Percentiles rank a stretch among this genome's conserved stretches.
Evolutionary conservation across 352 stramenopile genomes (phyloP).

Genomic region (Phytophthora ramorum): DNA sequence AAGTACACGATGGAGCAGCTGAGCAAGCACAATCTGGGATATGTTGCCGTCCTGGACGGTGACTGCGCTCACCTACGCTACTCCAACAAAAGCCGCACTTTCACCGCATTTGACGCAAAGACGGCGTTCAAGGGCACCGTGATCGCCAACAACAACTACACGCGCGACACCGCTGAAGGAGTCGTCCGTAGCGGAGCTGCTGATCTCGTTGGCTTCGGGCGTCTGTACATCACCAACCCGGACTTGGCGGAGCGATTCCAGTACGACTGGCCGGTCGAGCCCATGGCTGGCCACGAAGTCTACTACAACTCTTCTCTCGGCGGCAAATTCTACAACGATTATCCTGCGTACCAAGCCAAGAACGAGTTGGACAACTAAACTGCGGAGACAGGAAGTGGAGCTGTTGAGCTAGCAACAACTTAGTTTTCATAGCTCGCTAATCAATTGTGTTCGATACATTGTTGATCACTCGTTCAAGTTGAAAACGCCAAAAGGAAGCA

Average conservation of each 20-base stretch:
- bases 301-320: slow-evolving; percentile 18
- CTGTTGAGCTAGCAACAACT: neutral
- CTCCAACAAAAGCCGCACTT: slow-evolving; percentile 28
- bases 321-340: slow-evolving; percentile 26
- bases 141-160: slow-evolving; percentile 48
- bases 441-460: no score
- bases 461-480: no score
- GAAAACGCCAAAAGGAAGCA: no score
- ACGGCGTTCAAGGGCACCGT: slow-evolving; percentile 41
- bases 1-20: slow-evolving; percentile 43
- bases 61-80: slow-evolving; percentile 12
- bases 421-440: neutral
- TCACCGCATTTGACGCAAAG: slow-evolving; percentile 41
- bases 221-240: slow-evolving; percentile 63
- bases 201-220: slow-evolving; percentile 55
- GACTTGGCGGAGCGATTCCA: slow-evolving; percentile 44
- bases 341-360: slow-evolving; percentile 11
- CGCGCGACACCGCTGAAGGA: slow-evolving; percentile 34
- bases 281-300: slow-evolving; percentile 11
- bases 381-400: no score
- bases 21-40: slow-evolving; percentile 38
- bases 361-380: slow-evolving; percentile 6
- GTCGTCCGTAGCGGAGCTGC: slow-evolving; percentile 38
- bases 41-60: slow-evolving; percentile 39
- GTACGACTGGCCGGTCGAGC: slow-evolving; percentile 22